These are phyloP conservation scores for Yarrowia sp. DNA, from an alignment of 805 yeast genomes.

Conservation along the genomic window DNA sequence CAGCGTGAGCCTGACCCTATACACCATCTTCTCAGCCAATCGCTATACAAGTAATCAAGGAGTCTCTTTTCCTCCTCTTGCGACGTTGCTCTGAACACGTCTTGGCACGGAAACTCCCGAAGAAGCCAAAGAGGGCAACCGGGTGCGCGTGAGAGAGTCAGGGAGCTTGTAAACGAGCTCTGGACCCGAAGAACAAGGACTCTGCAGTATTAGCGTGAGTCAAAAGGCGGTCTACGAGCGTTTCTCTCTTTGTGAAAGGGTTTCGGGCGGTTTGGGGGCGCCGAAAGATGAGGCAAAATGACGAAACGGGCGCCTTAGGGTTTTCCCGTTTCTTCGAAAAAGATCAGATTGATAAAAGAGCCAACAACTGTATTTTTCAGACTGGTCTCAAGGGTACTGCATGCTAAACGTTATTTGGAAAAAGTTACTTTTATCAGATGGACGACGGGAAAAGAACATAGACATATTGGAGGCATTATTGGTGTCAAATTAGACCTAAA, in stretches of 20 bases:
- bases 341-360: slow-evolving; percentile 10
- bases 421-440: slow-evolving; percentile 12
- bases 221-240: background rate
- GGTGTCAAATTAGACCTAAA: no score
- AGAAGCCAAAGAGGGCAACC: background rate
- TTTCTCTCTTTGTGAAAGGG: background rate
- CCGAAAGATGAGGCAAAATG: background rate
- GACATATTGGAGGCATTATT: no score
- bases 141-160: background rate
- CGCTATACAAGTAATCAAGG: no score
- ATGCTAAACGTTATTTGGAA: background rate
- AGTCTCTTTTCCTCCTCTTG: no score
- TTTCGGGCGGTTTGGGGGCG: background rate
- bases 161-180: background rate
- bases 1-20: no score
- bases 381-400: slow-evolving; percentile 2
- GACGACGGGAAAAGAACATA: background rate
- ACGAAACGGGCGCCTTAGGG: background rate
- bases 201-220: background rate
- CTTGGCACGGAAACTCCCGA: slow-evolving; percentile 1
- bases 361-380: slow-evolving; percentile 4
- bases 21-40: no score
- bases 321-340: background rate
- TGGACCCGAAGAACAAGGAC: background rate
- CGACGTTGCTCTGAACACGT: background rate